Conservation (phyloP, 345 rosid genomes). For the Arabidopsis arenosa region DNA sequence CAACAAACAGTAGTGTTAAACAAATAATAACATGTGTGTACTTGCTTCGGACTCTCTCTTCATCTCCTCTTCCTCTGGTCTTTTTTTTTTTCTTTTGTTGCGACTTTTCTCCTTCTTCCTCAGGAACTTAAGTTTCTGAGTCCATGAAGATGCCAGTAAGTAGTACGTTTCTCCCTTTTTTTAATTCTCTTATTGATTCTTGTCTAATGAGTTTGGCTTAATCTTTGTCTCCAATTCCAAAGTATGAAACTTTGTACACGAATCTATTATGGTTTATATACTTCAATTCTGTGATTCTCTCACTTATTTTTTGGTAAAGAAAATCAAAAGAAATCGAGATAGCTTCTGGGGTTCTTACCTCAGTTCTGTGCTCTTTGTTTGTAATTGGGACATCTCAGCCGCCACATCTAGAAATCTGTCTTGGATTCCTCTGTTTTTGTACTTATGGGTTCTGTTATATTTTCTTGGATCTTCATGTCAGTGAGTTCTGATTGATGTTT, state of each 20-base stretch:
- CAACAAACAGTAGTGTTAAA: slow-evolving; percentile 37
- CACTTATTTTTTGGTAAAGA: slow-evolving; percentile 1
- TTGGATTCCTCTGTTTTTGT: slow-evolving; percentile 35
- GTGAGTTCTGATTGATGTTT: slow-evolving; percentile 22
- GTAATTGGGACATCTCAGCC: slow-evolving; percentile 8
- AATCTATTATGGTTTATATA: slow-evolving; percentile 9
- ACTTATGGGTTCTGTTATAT: not conserved
- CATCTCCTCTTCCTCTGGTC: slow-evolving; percentile 46
- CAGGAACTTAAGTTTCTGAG: slow-evolving; percentile 49
- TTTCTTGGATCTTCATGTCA: slow-evolving; percentile 37
- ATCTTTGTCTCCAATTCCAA: slow-evolving; percentile 8
- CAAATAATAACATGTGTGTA: slow-evolving; percentile 26
- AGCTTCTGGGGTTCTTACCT: not conserved
- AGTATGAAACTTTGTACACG: slow-evolving; percentile 24
- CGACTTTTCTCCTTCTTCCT: slow-evolving; percentile 38
- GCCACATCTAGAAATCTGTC: slow-evolving; percentile 34
- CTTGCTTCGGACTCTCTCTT: slow-evolving; percentile 38
- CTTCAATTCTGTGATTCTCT: slow-evolving; percentile 11
- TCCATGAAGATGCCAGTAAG: slow-evolving; percentile 99
- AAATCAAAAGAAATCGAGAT: not conserved
- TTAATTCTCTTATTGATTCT: slow-evolving; percentile 11
- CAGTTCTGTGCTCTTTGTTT: slow-evolving; percentile 13
- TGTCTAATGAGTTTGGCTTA: not conserved
- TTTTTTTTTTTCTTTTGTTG: slow-evolving; percentile 15
- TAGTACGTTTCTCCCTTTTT: slow-evolving; percentile 78